phyloP scores from a whole-genome alignment of 495 filamentous ascomycete genomes.

The Thermothielavioides terrestris region DNA sequence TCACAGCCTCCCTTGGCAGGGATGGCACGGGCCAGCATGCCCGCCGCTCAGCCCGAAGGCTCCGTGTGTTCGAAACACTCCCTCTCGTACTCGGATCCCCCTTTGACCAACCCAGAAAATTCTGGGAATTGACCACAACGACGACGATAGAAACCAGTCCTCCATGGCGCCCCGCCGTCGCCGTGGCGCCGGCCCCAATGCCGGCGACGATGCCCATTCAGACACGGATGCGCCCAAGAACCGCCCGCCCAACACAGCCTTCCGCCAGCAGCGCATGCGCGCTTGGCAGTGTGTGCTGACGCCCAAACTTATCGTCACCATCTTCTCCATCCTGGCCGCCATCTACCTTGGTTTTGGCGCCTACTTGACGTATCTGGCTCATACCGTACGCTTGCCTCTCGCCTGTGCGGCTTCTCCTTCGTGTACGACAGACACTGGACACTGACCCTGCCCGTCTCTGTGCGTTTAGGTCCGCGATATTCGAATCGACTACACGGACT shows the following conservation, averaged over 20 bases:
- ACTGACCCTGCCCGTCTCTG: conserved; percentile 31
- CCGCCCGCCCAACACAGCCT: conserved; percentile 30
- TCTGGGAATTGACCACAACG: conserved; percentile 3
- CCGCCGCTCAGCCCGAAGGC: conserved; percentile 19
- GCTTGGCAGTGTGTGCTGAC: conserved; percentile 34
- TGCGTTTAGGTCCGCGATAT: conserved; percentile 73
- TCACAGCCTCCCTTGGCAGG: conserved; percentile 26
- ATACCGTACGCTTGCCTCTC: conserved; percentile 18
- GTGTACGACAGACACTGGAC: conserved; percentile 8
- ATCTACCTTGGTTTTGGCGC: conserved; percentile 30
- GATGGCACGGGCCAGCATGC: conserved; percentile 20
- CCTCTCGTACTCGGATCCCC: conserved; percentile 8
- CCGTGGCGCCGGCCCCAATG: conserved; percentile 20
- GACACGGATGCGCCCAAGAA: conserved; percentile 25
- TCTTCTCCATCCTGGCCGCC: conserved; percentile 28
- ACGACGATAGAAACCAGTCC: conserved; percentile 3
- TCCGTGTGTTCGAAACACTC: conserved; percentile 23
- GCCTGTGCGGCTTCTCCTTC: background rate
- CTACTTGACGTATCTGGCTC: conserved; percentile 26
- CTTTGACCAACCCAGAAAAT: conserved; percentile 1
- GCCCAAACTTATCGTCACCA: conserved; percentile 30
- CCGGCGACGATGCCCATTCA: conserved; percentile 16
- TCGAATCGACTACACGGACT: conserved; percentile 81
- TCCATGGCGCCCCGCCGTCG: conserved; percentile 30
- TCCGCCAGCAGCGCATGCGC: conserved; percentile 32